Evolutionary conservation across 202 grass and related monocot species (phyloP).

Genomic region (Brachypodium distachyon): DNA sequence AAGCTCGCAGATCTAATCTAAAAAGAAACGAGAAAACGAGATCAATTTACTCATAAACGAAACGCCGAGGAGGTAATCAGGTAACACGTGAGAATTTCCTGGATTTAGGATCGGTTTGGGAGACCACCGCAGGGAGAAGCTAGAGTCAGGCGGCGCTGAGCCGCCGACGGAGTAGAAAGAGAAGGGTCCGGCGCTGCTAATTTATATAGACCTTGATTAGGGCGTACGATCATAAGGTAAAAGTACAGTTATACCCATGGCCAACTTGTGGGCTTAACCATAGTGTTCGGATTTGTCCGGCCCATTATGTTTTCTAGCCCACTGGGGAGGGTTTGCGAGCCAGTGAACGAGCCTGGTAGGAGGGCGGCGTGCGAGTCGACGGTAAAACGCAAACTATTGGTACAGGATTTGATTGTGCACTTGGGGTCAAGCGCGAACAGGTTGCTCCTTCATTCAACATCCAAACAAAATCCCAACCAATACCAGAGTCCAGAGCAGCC

Average conservation of each 20-base stretch:
- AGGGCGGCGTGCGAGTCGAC: no score
- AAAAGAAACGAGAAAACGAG: neutral
- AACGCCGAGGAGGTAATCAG: no score
- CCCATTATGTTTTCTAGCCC: neutral
- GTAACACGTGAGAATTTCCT: no score
- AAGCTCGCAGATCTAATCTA: neutral
- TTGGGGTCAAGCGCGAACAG: neutral
- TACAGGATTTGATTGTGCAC: neutral
- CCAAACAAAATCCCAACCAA: conserved; percentile 12
- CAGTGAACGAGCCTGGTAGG: no score
- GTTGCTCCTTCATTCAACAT: neutral
- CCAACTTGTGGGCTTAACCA: neutral
- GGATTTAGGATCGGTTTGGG: no score
- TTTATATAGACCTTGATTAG: conserved; percentile 29
- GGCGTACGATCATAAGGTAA: neutral
- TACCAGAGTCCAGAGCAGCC: neutral
- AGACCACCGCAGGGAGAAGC: no score
- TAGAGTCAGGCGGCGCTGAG: neutral
- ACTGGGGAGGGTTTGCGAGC: no score
- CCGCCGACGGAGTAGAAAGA: neutral
- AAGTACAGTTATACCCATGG: conserved; percentile 17
- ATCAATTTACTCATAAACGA: neutral
- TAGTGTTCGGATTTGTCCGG: neutral
- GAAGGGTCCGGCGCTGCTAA: rapidly evolving
- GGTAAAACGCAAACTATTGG: no score